Evolutionary conservation across 495 filamentous ascomycete species (phyloP), one percentile per base, ranked within the genome.

Genomic region (Lepraria neglecta): DNA sequence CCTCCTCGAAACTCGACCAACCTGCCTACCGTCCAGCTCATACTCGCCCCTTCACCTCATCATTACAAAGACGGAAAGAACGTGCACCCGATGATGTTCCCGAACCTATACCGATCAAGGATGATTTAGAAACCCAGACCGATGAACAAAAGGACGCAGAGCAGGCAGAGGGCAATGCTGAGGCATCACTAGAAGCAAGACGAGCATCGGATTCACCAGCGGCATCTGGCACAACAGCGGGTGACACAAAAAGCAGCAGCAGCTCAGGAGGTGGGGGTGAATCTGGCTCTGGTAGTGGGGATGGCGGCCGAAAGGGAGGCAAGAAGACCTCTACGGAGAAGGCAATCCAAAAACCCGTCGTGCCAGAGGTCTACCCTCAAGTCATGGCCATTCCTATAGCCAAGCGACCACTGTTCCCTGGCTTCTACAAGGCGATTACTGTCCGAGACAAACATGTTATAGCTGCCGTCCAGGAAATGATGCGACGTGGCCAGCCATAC

Each of bases 381-480:
- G 91, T 99, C 53, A 91, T 99, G 87, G 95, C 95, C 1, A 92
- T 99, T 59, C 94, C 95, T n/a, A 96, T 99, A 66, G 87, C 89
- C 6, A 92, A 94, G 75, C 83, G 95, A 51, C 95, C 94, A 28
- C 75, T 99, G 3, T 99, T 97, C 74, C 95, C 95, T 0, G 95
- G 95, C 0, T 99, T 96, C 75, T 99, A 99, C 76, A 99, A 99
- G 72, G 92, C 95, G 3, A 89, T 99, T 62, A 97, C 94, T 5
- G 91, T 99, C 57, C 86, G 87, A 64, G 90, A 99, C 70, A 88
- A 85, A 6, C 87, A 90, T 65, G 95, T 99, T 27, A 84, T 89
- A 35, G 80, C 82, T 42, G 95, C 95, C 15, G 95, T 99, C 61
- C 84, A 90, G 64, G 95, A 99, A 64, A 94, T 95, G 85, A 88